phyloP scores from a whole-genome alignment of 1,284 basidiomycete genomes.

The Apiotrichum domesticum region DNA sequence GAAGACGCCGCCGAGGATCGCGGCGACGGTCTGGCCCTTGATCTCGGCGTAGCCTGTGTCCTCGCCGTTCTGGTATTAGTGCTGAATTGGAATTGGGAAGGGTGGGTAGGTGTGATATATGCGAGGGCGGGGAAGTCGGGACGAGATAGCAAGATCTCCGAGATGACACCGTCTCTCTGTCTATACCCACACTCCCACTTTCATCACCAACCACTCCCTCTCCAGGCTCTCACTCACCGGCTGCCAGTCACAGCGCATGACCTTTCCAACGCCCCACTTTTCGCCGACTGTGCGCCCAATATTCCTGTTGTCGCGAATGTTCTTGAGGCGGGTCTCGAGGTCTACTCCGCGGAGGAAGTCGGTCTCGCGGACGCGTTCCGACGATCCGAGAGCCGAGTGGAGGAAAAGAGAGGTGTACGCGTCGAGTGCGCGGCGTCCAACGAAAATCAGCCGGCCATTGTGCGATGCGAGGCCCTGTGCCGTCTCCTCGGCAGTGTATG shows the following conservation, averaged over 20 bases:
- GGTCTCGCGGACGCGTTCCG: neutral
- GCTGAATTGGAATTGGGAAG: too few relatives aligned
- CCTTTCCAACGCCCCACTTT: slow-evolving; percentile 33
- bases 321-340: slow-evolving; percentile 32
- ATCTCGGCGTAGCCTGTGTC: slow-evolving; percentile 22
- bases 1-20: slow-evolving; percentile 42
- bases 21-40: slow-evolving; percentile 39
- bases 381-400: slow-evolving; percentile 24
- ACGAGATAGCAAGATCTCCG: too few relatives aligned
- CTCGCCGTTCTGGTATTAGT: slow-evolving; percentile 20
- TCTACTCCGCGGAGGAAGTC: slow-evolving; percentile 9
- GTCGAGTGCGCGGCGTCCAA: slow-evolving; percentile 41
- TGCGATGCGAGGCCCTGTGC: slow-evolving; percentile 22
- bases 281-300: slow-evolving; percentile 37
- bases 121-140: too few relatives aligned
- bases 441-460: slow-evolving; percentile 40
- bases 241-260: slow-evolving; percentile 42
- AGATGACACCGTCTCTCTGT: too few relatives aligned
- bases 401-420: slow-evolving; percentile 42
- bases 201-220: neutral
- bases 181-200: slow-evolving; percentile 5
- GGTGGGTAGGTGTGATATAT: too few relatives aligned
- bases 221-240: slow-evolving; percentile 26
- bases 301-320: slow-evolving; percentile 34
- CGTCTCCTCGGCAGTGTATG: slow-evolving; percentile 11